These are phyloP conservation scores for Ophiosphaerella herpotricha DNA, from an alignment of 2,329 filamentous ascomycete species.

Conservation along the genomic window DNA sequence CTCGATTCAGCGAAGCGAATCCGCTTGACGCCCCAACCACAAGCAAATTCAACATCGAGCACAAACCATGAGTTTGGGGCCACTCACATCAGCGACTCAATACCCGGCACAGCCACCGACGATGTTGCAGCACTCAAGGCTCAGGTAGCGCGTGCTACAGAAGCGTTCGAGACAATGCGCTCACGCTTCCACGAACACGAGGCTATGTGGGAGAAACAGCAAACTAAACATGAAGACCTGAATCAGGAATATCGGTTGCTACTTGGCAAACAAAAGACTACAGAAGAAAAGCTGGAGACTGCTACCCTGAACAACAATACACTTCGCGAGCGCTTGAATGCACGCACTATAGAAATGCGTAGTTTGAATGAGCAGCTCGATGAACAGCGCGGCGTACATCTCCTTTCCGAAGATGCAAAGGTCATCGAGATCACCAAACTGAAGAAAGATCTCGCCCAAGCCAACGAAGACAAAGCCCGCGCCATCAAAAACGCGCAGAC, in stretches of 20 bases:
- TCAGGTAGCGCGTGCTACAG: slow-evolving; percentile 9
- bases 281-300: slow-evolving; percentile 20
- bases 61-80: slow-evolving; percentile 28
- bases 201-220: slow-evolving; percentile 28
- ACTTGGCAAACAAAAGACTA: slow-evolving; percentile 19
- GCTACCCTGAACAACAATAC: slow-evolving; percentile 17
- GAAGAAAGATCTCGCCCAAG: slow-evolving; percentile 23
- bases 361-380: slow-evolving; percentile 20
- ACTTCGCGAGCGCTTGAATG: slow-evolving; percentile 23
- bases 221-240: slow-evolving; percentile 32
- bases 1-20: slow-evolving; percentile 39
- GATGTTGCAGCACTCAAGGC: slow-evolving; percentile 12
- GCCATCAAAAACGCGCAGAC: slow-evolving; percentile 39
- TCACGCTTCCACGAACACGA: slow-evolving; percentile 20
- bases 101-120: slow-evolving; percentile 32
- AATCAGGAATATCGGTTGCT: slow-evolving; percentile 20
- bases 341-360: slow-evolving; percentile 15
- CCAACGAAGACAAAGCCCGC: slow-evolving; percentile 21
- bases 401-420: slow-evolving; percentile 30
- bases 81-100: slow-evolving; percentile 51
- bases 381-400: slow-evolving; percentile 19
- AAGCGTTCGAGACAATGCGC: slow-evolving; percentile 10
- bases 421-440: slow-evolving; percentile 29
- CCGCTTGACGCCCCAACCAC: slow-evolving; percentile 40
- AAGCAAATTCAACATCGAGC: slow-evolving; percentile 1